Evolutionary conservation across 495 filamentous ascomycete genomes (phyloP).

Genomic region (Venustampulla echinocandica): DNA sequence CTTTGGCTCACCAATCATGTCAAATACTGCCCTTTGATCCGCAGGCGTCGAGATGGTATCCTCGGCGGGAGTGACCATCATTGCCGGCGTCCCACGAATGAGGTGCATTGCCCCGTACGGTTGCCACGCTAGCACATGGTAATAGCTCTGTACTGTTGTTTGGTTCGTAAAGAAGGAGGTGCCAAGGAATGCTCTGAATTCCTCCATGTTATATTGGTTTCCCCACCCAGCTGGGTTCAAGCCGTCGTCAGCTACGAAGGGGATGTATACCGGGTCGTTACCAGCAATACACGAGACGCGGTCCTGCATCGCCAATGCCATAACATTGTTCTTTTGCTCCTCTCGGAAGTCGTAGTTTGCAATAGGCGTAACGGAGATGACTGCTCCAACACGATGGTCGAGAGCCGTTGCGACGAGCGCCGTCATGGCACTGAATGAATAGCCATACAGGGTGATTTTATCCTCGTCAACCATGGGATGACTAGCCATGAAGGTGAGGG

Average conservation of each 20-base stretch:
- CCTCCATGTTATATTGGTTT: neutral
- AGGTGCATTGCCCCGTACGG: constrained; percentile 4
- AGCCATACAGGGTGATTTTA: constrained; percentile 28
- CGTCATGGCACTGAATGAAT: constrained; percentile 25
- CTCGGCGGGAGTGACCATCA: constrained; percentile 15
- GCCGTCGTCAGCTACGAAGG: neutral
- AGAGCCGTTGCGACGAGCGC: constrained; percentile 24
- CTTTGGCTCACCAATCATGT: constrained; percentile 8
- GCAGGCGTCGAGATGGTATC: constrained; percentile 21
- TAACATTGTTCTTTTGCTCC: constrained; percentile 1
- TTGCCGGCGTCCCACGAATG: constrained; percentile 3
- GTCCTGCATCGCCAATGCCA: constrained; percentile 21
- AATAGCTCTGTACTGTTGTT: neutral
- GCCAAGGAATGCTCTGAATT: no score
- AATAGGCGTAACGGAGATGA: constrained; percentile 22
- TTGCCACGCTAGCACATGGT: constrained; percentile 7
- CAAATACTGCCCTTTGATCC: constrained; percentile 15
- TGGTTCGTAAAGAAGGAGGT: neutral
- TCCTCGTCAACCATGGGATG: constrained; percentile 20
- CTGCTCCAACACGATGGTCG: constrained; percentile 27
- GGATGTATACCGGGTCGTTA: constrained; percentile 19
- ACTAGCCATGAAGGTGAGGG: constrained; percentile 23
- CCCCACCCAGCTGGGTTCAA: neutral
- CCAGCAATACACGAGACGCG: constrained; percentile 20
- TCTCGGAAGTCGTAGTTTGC: constrained; percentile 9